Evolutionary conservation across 2,329 filamentous ascomycete genomes (phyloP), one percentile per base, ranked within the genome.

Genomic region (Aspergillus proliferans): DNA sequence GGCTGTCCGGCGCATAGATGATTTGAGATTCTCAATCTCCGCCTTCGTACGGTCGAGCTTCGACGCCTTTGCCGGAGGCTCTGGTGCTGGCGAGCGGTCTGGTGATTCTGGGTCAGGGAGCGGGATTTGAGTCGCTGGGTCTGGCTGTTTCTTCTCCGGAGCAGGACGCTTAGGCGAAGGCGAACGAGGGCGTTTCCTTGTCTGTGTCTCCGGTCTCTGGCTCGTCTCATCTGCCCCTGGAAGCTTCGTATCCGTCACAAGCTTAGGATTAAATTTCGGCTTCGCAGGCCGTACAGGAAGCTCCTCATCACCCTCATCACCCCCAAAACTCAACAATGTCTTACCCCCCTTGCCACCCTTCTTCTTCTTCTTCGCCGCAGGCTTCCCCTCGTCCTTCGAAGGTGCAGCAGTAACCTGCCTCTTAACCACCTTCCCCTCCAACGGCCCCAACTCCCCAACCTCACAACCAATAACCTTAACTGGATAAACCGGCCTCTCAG

Each of bases 401-500:
- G 54, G 47, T 2, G 59, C 58, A 48, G 60, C 59, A 3, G 68
- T 69, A 28, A 68, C 66, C 48, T 70, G 61, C 45, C 74, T 65
- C 54, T 70, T 71, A 54, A 64, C 68, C 55, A 76, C 59, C 51
- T 74, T 74, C 19, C 71, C 73, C 41, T 66, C 68, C 47, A 74
- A 65, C 22, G 68, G 70, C 1, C 74, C 74, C 48, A 76, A 51
- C 53, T 75, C 73, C 26, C 71, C 65, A 10, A 76, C 65, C 51
- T 76, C 71, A 34, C 68, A 72, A 12, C 66, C 69, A 1, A 67
- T 70, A 47, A 98, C 84, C 67, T 84, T 90, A 33, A 89, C 82
- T 0, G 92, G 86, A 67, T 95, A 98, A 44, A 94, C 71, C 2
- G 92, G 92, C 52, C 89, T 79, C 55, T 97, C 92, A 6, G 81